These are phyloP conservation scores for Rhododendron simsii DNA, from an alignment of 148 eudicot species.

Conservation along the genomic window DNA sequence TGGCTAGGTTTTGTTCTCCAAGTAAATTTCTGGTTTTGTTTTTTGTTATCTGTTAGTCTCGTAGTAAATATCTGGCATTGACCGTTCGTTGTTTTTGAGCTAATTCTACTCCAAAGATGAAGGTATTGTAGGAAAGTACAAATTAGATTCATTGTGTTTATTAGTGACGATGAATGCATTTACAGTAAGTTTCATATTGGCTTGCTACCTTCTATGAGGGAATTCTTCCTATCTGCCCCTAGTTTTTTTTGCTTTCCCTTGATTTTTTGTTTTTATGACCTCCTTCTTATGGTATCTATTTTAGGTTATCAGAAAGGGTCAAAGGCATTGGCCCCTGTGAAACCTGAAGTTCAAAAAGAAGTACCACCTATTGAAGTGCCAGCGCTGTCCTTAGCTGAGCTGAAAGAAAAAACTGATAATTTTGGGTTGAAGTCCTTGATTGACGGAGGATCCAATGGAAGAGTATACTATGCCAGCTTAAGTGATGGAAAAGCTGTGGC, in stretches of 20 bases:
- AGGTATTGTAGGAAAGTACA: not conserved
- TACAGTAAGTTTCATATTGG: not conserved
- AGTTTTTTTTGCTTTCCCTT: not conserved
- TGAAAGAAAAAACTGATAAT: conserved; percentile 68
- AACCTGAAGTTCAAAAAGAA: conserved; percentile 42
- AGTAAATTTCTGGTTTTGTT: not conserved
- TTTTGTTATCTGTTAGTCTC: not conserved
- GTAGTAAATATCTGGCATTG: not conserved
- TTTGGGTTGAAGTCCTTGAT: conserved; percentile 75
- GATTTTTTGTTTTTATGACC: not conserved
- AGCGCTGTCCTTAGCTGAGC: conserved; percentile 59
- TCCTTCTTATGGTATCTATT: not conserved
- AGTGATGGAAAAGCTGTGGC: conserved; percentile 66
- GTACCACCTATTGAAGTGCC: conserved; percentile 64
- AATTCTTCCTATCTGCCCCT: not conserved
- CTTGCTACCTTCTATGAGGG: not conserved
- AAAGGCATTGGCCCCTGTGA: conserved; percentile 39
- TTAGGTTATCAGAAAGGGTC: conserved; percentile 34
- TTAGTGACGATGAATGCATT: not conserved
- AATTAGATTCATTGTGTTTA: not conserved
- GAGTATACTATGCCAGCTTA: conserved; percentile 67
- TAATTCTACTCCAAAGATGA: not conserved
- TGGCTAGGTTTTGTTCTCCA: not conserved
- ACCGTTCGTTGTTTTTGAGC: not conserved
- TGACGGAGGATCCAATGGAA: conserved; percentile 88